Evolutionary conservation across 345 rosid species (phyloP), one percentile per base, ranked within the genome.

Genomic region (Eucalyptus sideroxylon): DNA sequence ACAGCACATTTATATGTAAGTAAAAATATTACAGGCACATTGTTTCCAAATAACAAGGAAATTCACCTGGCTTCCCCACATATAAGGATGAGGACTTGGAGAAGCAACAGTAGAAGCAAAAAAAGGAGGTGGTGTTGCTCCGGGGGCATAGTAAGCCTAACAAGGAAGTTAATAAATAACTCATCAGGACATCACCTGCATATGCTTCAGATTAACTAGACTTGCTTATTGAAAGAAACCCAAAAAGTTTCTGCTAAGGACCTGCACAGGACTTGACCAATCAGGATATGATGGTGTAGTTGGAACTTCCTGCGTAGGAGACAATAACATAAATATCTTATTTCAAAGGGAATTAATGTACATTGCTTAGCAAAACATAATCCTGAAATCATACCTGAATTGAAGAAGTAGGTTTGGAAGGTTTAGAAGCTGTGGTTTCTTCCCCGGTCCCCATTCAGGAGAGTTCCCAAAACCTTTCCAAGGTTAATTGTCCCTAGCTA

Each of bases 191-290:
- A 31, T 69, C 37, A 65, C 9, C 37, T 31, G 40, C 42, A n/a
- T 47, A 9, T 47, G 23, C 56, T 45, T 10, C 31, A n/a, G 15
- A 24, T 26, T 67, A 53, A 47, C 69, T 30, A 69, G 37, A 14
- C 44, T 55, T n/a, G 80, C n/a, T 16, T 53, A 85, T 65, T 8
- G 21, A 87, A 34, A 81, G 80, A 87, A 34, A 88, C 40, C 31
- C 34, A 86, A 60, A 67, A 83, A 90, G 23, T 69, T 77, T 62
- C 89, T 77, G 50, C 87, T 56, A 88, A 91, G 50, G 93, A 98
- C 99, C 99, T 97, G 99, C 98, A 98, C 93, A 87, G 98, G 90
- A 91, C 89, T 95, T 53, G 98, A 92, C 99, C 99, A 98, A 91
- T 97, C 99, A 69, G 97, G 94, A 92, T 98, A 95, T 15, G 93